A percentile compares a stretch with the other conserved stretches of the same genome.
phyloP scores from a whole-genome alignment of 2,329 filamentous ascomycete species.

The Arthrinium puccinioides region DNA sequence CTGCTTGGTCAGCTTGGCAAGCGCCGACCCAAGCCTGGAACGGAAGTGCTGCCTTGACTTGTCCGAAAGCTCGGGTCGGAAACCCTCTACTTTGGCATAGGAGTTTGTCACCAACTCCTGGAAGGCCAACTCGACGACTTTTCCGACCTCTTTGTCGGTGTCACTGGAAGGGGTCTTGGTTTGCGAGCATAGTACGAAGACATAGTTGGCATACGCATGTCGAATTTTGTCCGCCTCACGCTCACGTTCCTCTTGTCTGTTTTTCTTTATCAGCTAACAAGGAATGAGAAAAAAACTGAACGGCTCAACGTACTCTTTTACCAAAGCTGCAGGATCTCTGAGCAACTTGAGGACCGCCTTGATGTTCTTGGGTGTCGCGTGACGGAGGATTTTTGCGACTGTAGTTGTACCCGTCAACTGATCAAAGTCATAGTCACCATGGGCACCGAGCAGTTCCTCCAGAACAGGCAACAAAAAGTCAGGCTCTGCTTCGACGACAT shows the following conservation, averaged over 20 bases:
- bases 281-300: too few relatives aligned
- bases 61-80: slow-evolving; percentile 39
- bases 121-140: slow-evolving; percentile 35
- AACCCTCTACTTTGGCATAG: slow-evolving; percentile 40
- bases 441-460: slow-evolving; percentile 58
- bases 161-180: slow-evolving; percentile 21
- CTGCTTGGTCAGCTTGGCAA: slow-evolving; percentile 49
- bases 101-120: slow-evolving; percentile 47
- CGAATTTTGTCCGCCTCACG: slow-evolving; percentile 34
- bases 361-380: slow-evolving; percentile 49
- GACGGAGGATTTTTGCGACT: slow-evolving; percentile 64
- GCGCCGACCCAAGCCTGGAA: slow-evolving; percentile 49
- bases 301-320: slow-evolving; percentile 26
- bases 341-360: slow-evolving; percentile 43
- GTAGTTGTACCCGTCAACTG: slow-evolving; percentile 80
- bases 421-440: slow-evolving; percentile 75
- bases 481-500: slow-evolving; percentile 54
- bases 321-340: slow-evolving; percentile 31
- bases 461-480: slow-evolving; percentile 54
- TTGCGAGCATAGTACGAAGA: slow-evolving; percentile 43
- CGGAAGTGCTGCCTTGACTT: slow-evolving; percentile 47
- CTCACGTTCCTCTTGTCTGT: too few relatives aligned
- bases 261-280: neutral
- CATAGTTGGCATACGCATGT: slow-evolving; percentile 45
- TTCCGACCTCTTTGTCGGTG: slow-evolving; percentile 22